Evolutionary conservation across 1,284 basidiomycete genomes (phyloP).

Genomic region (Trichosporon ovoides): DNA sequence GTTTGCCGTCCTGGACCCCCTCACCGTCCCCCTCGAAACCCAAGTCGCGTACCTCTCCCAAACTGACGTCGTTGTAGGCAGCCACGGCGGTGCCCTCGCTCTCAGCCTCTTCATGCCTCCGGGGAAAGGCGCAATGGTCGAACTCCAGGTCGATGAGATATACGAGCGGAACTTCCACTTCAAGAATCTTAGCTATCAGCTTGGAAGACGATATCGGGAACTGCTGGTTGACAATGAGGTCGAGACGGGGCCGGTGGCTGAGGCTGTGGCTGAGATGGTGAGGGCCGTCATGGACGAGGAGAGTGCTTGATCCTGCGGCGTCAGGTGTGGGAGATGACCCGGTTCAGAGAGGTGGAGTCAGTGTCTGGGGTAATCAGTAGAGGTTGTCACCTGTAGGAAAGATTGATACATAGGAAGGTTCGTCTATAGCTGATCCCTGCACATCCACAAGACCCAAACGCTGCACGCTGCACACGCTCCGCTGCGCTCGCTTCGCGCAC

Average conservation of each 20-base stretch:
- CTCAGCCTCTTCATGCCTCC: slow-evolving; percentile 42
- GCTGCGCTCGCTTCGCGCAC: no score
- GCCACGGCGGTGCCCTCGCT: slow-evolving; percentile 43
- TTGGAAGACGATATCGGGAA: slow-evolving; percentile 23
- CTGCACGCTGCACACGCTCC: no score
- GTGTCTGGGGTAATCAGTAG: no score
- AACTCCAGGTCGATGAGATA: slow-evolving; percentile 34
- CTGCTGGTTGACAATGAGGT: slow-evolving; percentile 25
- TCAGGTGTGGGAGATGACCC: no score
- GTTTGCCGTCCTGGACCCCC: slow-evolving; percentile 29
- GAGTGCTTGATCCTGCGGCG: no score
- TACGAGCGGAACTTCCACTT: slow-evolving; percentile 36
- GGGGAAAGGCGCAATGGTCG: slow-evolving; percentile 30
- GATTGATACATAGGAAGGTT: no score
- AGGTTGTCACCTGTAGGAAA: no score
- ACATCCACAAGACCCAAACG: no score
- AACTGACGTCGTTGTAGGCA: slow-evolving; percentile 32
- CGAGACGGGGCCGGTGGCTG: slow-evolving; percentile 35
- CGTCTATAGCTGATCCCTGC: no score
- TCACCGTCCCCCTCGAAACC: slow-evolving; percentile 28
- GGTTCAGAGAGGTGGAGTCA: no score
- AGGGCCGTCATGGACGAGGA: background rate
- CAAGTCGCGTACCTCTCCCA: slow-evolving; percentile 42
- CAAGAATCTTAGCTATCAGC: slow-evolving; percentile 35
- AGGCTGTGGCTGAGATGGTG: slow-evolving; percentile 17